phyloP scores from a whole-genome alignment of 208 protist genomes.

The Leishmania major region DNA sequence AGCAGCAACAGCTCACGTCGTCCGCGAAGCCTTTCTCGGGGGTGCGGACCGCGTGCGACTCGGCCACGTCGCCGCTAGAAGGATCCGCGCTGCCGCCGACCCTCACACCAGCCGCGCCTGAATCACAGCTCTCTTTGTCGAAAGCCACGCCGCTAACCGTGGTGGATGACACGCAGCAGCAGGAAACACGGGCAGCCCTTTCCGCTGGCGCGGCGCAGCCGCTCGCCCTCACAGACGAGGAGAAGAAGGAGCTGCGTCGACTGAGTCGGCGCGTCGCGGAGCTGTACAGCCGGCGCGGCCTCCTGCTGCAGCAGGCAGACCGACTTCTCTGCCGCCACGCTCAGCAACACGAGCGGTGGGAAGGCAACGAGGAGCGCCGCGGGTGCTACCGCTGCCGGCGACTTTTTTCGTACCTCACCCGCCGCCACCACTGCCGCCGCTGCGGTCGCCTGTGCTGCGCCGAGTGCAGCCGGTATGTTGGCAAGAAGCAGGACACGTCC shows the following conservation, averaged over 20 bases:
- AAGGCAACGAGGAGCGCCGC: constrained; percentile 48
- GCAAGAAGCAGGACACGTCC: constrained; percentile 54
- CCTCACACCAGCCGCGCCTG: not conserved
- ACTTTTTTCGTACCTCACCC: constrained; percentile 46
- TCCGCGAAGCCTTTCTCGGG: not conserved
- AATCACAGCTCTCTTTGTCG: not conserved
- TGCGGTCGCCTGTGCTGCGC: constrained; percentile 69
- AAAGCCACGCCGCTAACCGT: not conserved
- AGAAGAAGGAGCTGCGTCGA: constrained; percentile 20
- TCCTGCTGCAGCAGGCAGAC: constrained; percentile 37
- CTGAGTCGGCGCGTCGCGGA: constrained; percentile 29
- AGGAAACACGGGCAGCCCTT: not conserved
- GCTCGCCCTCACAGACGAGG: constrained; percentile 14
- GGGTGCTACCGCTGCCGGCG: constrained; percentile 52
- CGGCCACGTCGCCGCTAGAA: constrained; percentile 2
- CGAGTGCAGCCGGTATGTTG: constrained; percentile 58
- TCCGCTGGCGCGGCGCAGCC: not conserved
- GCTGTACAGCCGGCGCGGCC: constrained; percentile 36
- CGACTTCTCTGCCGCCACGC: constrained; percentile 38
- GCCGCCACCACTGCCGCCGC: constrained; percentile 74
- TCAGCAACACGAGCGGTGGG: constrained; percentile 44
- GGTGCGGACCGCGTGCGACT: not conserved
- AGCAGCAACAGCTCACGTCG: constrained; percentile 3
- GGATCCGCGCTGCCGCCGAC: not conserved
- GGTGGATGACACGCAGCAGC: not conserved